Percentiles rank a stretch among this genome's conserved stretches.
phyloP scores from a whole-genome alignment of 495 filamentous ascomycete genomes.

The Talaromyces stipitatus region DNA sequence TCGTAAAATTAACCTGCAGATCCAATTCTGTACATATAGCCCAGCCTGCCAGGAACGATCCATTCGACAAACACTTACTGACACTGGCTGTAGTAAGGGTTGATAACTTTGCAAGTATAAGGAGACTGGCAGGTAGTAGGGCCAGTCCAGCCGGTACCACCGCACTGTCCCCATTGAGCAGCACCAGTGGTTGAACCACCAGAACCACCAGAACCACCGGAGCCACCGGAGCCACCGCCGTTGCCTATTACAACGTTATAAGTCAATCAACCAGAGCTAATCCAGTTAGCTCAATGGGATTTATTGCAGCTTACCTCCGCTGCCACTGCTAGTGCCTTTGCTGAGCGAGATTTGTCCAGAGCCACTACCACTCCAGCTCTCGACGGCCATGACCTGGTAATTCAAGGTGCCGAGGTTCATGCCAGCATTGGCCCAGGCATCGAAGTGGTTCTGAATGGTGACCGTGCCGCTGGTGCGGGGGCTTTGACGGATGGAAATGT shows the following conservation, averaged over 20 bases:
- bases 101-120: constrained; percentile 35
- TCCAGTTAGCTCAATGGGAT: too few relatives aligned
- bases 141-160: constrained; percentile 40
- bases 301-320: too few relatives aligned
- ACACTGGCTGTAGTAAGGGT: constrained; percentile 46
- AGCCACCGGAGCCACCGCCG: not conserved
- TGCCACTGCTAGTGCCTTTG: not conserved
- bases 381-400: constrained; percentile 55
- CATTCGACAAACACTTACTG: too few relatives aligned
- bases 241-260: too few relatives aligned
- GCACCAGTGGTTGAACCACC: not conserved
- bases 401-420: constrained; percentile 47
- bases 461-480: constrained; percentile 49
- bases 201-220: too few relatives aligned
- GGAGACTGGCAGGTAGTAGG: constrained; percentile 33
- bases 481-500: constrained; percentile 49
- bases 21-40: too few relatives aligned
- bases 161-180: constrained; percentile 31
- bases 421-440: constrained; percentile 45
- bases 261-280: too few relatives aligned
- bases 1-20: too few relatives aligned
- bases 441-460: constrained; percentile 51
- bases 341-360: constrained; percentile 13
- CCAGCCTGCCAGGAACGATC: too few relatives aligned
- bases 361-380: constrained; percentile 53